Percentiles rank a stretch among this genome's conserved stretches.
phyloP scores from a whole-genome alignment of 176 grass and related monocot genomes.

The Dendrocalamus sinicus region DNA sequence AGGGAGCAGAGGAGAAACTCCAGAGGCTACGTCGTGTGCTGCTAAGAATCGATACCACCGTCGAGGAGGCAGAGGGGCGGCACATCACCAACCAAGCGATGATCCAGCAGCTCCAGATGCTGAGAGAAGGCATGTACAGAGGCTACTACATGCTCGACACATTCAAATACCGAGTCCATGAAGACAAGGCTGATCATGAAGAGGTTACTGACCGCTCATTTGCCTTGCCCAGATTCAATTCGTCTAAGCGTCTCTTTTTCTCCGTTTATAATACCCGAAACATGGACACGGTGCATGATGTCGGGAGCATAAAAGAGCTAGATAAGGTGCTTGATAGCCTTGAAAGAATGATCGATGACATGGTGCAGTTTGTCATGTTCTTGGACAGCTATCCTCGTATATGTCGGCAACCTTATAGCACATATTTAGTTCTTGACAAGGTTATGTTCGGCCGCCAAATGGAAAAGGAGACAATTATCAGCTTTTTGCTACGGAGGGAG shows the following conservation, averaged over 20 bases:
- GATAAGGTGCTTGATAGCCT: neutral
- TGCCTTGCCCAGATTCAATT: neutral
- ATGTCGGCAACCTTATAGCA: neutral
- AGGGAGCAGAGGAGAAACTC: slow-evolving; percentile 28
- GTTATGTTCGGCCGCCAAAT: slow-evolving; percentile 43
- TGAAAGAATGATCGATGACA: neutral
- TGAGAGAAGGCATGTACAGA: slow-evolving; percentile 15
- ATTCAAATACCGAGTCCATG: neutral
- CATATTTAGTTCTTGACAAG: neutral
- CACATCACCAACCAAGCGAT: slow-evolving; percentile 22
- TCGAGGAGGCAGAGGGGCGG: slow-evolving; percentile 29
- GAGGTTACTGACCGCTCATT: neutral
- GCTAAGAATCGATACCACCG: neutral
- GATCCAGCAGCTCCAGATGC: slow-evolving; percentile 34
- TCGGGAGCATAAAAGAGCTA: neutral
- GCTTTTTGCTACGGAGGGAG: slow-evolving; percentile 12
- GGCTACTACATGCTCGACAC: slow-evolving; percentile 25
- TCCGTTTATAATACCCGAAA: no score
- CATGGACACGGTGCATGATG: neutral
- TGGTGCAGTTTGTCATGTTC: slow-evolving; percentile 30
- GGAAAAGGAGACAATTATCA: slow-evolving; percentile 30
- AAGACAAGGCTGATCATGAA: neutral
- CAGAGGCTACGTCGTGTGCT: neutral
- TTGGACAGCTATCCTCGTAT: slow-evolving; percentile 26
- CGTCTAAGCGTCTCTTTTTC: neutral